These are phyloP conservation scores for Volvariella volvacea DNA, from an alignment of 1,284 basidiomycete genomes.

Conservation along the genomic window DNA sequence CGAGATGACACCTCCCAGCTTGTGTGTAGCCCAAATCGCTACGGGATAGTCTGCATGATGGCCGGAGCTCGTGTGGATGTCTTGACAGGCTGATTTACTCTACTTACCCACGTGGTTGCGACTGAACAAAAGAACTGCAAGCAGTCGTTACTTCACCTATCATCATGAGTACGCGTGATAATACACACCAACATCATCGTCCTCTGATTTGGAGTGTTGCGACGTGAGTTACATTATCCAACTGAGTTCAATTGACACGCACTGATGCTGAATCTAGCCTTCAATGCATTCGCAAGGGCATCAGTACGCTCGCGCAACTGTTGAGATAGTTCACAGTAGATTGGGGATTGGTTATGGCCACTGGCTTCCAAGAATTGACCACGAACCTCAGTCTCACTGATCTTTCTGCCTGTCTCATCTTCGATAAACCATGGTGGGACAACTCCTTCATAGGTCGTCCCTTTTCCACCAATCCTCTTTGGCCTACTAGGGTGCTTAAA, in stretches of 20 bases:
- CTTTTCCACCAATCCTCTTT: slow-evolving; percentile 19
- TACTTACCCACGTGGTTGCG: slow-evolving; percentile 61
- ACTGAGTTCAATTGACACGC: slow-evolving; percentile 8
- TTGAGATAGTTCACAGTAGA: background rate
- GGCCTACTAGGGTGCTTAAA: slow-evolving; percentile 41
- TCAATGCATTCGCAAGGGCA: slow-evolving; percentile 52
- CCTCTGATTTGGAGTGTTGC: slow-evolving; percentile 21
- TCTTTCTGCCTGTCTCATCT: slow-evolving; percentile 43
- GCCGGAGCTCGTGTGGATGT: background rate
- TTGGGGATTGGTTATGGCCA: background rate
- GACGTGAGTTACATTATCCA: background rate
- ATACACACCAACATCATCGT: slow-evolving; percentile 50
- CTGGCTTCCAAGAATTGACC: background rate
- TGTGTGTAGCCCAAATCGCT: background rate
- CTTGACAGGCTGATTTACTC: background rate
- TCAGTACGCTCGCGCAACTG: slow-evolving; percentile 49
- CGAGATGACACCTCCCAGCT: background rate
- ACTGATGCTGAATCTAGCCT: slow-evolving; percentile 39
- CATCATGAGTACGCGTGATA: background rate
- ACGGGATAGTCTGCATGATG: slow-evolving; percentile 1
- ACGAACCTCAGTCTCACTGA: slow-evolving; percentile 41
- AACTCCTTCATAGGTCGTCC: too few relatives aligned
- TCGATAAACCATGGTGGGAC: slow-evolving; percentile 54
- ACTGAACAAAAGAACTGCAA: slow-evolving; percentile 55
- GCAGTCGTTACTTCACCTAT: background rate